Evolutionary conservation across 768 basidiomycete species (phyloP).

Genomic region (Mycena filopes): DNA sequence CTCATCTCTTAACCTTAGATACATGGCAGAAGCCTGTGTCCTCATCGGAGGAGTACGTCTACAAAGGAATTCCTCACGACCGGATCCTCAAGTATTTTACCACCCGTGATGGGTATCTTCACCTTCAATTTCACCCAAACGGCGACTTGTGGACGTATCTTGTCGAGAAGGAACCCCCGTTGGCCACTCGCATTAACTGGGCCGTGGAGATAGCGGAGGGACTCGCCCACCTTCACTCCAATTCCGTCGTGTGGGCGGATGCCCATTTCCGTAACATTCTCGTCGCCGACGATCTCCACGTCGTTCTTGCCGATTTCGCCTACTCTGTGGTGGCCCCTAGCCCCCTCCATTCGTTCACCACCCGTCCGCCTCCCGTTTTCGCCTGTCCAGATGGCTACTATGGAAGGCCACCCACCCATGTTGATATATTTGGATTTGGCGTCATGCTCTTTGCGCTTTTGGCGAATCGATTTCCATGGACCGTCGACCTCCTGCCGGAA

Average conservation of each 20-base stretch:
- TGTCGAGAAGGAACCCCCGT: too few relatives aligned
- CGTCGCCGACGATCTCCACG: conserved; percentile 32
- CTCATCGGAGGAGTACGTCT: too few relatives aligned
- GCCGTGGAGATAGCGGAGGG: conserved; percentile 29
- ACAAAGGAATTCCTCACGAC: neutral
- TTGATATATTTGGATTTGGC: conserved; percentile 30
- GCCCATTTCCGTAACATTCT: conserved; percentile 29
- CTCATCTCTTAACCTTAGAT: too few relatives aligned
- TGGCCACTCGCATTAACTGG: neutral
- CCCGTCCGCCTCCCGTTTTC: conserved; percentile 19
- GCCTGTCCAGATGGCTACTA: neutral
- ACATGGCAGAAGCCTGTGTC: too few relatives aligned
- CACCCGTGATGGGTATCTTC: too few relatives aligned
- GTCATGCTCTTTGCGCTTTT: conserved; percentile 29
- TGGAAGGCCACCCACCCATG: conserved; percentile 7
- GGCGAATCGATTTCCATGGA: conserved; percentile 27
- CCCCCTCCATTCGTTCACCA: neutral
- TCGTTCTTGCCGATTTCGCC: conserved; percentile 25
- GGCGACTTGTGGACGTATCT: too few relatives aligned
- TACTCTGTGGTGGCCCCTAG: conserved; percentile 15
- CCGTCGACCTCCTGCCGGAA: neutral
- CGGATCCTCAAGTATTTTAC: too few relatives aligned
- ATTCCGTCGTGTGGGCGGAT: conserved; percentile 26
- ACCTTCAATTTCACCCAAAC: too few relatives aligned
- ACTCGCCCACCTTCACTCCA: conserved; percentile 27